phyloP scores from a whole-genome alignment of 2,329 filamentous ascomycete species.

The Phialophora macrospora region DNA sequence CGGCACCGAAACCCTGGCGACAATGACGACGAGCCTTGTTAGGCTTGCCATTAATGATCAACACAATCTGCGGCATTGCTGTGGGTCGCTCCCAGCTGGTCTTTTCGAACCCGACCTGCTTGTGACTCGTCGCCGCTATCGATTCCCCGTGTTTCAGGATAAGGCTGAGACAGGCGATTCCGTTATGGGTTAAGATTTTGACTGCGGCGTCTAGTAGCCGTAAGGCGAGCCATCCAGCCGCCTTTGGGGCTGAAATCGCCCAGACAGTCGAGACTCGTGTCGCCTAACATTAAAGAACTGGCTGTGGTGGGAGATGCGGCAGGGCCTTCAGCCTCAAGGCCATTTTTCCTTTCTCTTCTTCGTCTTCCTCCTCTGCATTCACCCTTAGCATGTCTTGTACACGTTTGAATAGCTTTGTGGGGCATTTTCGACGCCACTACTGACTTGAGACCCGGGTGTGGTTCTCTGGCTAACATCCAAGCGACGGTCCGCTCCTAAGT shows the following conservation, averaged over 20 bases:
- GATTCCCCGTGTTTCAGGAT: neutral
- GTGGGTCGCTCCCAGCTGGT: neutral
- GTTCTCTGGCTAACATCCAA: neutral
- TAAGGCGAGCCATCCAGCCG: constrained; percentile 7
- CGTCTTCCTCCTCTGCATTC: neutral
- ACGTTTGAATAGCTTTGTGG: neutral
- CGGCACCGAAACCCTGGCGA: neutral
- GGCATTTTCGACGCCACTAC: neutral
- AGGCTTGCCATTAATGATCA: neutral
- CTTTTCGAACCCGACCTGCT: neutral
- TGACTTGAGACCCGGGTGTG: neutral
- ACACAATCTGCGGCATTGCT: neutral
- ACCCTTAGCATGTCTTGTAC: neutral
- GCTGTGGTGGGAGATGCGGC: neutral
- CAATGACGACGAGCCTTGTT: neutral
- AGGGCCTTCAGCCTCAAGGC: neutral
- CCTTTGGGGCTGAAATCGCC: neutral
- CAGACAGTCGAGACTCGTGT: neutral
- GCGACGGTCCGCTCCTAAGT: constrained; percentile 6
- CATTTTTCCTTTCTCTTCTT: neutral
- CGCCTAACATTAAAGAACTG: neutral
- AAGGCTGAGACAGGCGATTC: constrained; percentile 14
- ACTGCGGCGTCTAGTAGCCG: neutral
- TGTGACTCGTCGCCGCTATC: neutral
- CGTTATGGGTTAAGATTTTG: constrained; percentile 3